Base-by-base conservation (phyloP, 2,329 filamentous ascomycete species). In the Beauveria asiatica region DNA sequence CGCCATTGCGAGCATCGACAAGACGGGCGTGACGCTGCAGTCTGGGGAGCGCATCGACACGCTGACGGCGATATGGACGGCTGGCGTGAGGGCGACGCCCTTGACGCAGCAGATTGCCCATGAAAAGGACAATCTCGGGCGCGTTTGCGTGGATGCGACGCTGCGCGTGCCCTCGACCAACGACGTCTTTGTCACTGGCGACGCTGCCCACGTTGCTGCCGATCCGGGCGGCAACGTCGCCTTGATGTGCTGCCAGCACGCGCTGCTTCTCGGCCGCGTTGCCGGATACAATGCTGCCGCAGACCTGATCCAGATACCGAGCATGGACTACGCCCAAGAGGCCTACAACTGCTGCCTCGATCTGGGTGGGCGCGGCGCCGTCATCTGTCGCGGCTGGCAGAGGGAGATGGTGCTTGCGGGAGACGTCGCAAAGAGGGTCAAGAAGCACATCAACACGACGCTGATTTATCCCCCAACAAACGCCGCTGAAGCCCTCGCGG, bases 181-280 rank as follows among this genome's bases (percentile, higher is more conserved):
- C 2, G 48, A 67, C 3, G 61, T 74, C 0, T 74, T 71, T 33
- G 73, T 66, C 0, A 69, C 73, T 0, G 74, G 74, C 1, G 73
- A 75, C 44, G 64, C 72, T 0, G 73, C 73, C 0, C 64, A 63
- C 42, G 70, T 64, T 0, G 21, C 51, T 0, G 62, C 68, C 3
- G 70, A 71, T 41, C 55, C 54, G 0, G 45, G 68, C 0, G 70
- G 69, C 2, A 65, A 74, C 41, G 41, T 66, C 19, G 65, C 70
- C 1, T 50, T 74, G 19, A 75, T 75, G 70, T 74, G 70, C 1
- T 76, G 74, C 59, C 74, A 76, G 62, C 74, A 76, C 54, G 74
- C 74, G 2, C 53, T 70, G 17, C 45, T 63, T 1, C 67, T 76
- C 1, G 74, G 74, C 3, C 72, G 73, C 1, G 59, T 70, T 2